These are phyloP conservation scores for Auricularia auricula-judae DNA, from an alignment of 768 basidiomycete genomes.

Conservation along the genomic window DNA sequence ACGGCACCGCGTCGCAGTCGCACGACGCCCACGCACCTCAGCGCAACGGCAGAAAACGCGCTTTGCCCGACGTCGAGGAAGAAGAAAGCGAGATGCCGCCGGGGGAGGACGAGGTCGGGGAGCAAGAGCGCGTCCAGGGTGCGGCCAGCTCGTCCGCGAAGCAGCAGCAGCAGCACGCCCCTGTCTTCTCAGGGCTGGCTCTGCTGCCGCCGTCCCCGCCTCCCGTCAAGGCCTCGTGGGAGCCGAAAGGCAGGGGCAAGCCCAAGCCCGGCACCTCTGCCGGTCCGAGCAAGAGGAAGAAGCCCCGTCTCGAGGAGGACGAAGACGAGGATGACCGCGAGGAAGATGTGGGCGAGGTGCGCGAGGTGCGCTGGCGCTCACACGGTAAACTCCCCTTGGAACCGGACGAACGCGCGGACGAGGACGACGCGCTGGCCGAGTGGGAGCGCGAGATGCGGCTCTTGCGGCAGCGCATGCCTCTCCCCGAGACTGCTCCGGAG, in stretches of 20 bases:
- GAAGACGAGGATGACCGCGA: neutral
- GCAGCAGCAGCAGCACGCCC: neutral
- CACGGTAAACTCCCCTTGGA: neutral
- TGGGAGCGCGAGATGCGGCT: conserved; percentile 1
- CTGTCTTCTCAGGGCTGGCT: neutral
- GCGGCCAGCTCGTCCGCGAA: neutral
- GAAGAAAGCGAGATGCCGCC: neutral
- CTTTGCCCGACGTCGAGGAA: neutral
- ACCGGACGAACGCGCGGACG: neutral
- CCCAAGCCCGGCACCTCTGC: neutral
- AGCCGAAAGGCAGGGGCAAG: neutral
- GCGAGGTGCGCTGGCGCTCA: too few species aligned
- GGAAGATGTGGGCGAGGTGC: neutral
- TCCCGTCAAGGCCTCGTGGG: neutral
- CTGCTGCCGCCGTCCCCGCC: neutral
- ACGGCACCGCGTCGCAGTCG: neutral
- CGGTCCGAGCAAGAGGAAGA: neutral
- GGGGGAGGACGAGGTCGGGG: too few species aligned
- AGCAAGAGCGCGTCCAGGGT: too few species aligned
- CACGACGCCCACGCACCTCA: neutral
- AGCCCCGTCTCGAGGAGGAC: neutral
- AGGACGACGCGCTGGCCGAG: neutral
- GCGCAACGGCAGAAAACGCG: neutral
- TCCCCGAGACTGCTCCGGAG: neutral
- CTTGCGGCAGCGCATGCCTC: neutral